phyloP scores from a whole-genome alignment of 805 yeast genomes.

The Candida nemodendra region DNA sequence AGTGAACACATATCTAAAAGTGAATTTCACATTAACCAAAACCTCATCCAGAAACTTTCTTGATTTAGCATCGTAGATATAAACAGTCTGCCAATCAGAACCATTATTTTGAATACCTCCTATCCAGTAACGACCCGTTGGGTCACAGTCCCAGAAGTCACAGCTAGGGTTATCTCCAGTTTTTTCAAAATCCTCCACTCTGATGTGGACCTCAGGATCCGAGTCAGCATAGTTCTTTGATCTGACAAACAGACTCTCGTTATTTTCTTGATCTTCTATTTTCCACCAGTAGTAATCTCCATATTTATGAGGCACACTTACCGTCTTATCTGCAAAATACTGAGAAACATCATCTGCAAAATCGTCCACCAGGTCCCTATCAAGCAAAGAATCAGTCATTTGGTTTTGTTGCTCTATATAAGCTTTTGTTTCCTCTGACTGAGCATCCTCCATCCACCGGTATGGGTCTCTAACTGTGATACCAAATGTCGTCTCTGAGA shows the following conservation, averaged over 20 bases:
- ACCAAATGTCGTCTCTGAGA: slow-evolving; percentile 6
- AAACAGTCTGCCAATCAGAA: slow-evolving; percentile 9
- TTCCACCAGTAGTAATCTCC: slow-evolving; percentile 9
- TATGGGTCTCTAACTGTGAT: slow-evolving; percentile 6
- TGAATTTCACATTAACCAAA: slow-evolving; percentile 5
- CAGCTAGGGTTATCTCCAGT: slow-evolving; percentile 6
- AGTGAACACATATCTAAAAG: slow-evolving; percentile 7
- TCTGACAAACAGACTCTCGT: slow-evolving; percentile 4
- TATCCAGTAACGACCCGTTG: slow-evolving; percentile 6
- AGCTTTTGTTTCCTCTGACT: slow-evolving; percentile 3
- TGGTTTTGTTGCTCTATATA: slow-evolving; percentile 5
- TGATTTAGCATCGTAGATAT: slow-evolving; percentile 6
- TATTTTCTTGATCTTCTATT: slow-evolving; percentile 3
- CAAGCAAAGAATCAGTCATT: background rate
- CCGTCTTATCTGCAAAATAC: slow-evolving; percentile 2
- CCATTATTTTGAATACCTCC: slow-evolving; percentile 10
- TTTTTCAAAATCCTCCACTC: background rate
- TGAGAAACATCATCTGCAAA: slow-evolving; percentile 4
- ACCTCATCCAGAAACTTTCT: slow-evolving; percentile 1
- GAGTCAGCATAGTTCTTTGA: slow-evolving; percentile 3
- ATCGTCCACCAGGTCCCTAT: background rate
- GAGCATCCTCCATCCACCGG: slow-evolving; percentile 10
- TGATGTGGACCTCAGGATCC: slow-evolving; percentile 1
- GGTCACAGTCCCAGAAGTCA: slow-evolving; percentile 8
- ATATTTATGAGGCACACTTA: slow-evolving; percentile 3